Evolutionary conservation across 1,284 basidiomycete species (phyloP).

Genomic region (Cryptococcus hybrid): DNA sequence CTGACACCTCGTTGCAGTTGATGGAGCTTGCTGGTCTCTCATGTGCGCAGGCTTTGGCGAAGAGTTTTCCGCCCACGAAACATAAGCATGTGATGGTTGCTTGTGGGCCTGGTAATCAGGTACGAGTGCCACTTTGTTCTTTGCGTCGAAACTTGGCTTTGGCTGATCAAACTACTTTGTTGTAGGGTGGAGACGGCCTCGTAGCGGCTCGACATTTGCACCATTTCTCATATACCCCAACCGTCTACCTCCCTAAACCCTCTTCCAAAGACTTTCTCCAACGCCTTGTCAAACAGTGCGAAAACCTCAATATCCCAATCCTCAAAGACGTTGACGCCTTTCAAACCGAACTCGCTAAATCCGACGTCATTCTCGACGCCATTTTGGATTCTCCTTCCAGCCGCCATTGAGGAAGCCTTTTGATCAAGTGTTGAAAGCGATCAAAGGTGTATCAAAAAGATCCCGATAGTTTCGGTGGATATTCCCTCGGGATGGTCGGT

Average conservation of each 20-base stretch:
- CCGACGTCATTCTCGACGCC: constrained; percentile 88
- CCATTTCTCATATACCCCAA: constrained; percentile 83
- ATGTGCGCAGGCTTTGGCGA: constrained; percentile 84
- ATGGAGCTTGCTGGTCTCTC: constrained; percentile 99
- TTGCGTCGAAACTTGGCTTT: neutral
- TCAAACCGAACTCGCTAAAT: constrained; percentile 56
- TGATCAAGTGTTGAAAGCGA: constrained; percentile 65
- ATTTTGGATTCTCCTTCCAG: constrained; percentile 96
- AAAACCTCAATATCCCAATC: constrained; percentile 77
- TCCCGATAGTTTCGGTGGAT: constrained; percentile 87
- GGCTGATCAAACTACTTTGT: too few species aligned
- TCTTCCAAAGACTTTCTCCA: constrained; percentile 76
- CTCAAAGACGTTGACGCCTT: constrained; percentile 59
- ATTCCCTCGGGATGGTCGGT: constrained; percentile 97
- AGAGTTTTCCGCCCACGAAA: constrained; percentile 65
- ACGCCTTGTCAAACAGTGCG: constrained; percentile 80
- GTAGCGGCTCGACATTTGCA: constrained; percentile 93
- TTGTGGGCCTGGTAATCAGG: constrained; percentile 94
- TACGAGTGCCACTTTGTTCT: constrained; percentile 12
- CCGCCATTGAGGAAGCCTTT: constrained; percentile 86
- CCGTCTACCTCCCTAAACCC: constrained; percentile 89
- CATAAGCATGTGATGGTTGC: constrained; percentile 80
- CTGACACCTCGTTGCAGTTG: constrained; percentile 52
- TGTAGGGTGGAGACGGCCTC: constrained; percentile 86
- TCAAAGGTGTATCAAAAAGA: constrained; percentile 58